phyloP scores from a whole-genome alignment of 345 rosid genomes.

The Citrus glauca region DNA sequence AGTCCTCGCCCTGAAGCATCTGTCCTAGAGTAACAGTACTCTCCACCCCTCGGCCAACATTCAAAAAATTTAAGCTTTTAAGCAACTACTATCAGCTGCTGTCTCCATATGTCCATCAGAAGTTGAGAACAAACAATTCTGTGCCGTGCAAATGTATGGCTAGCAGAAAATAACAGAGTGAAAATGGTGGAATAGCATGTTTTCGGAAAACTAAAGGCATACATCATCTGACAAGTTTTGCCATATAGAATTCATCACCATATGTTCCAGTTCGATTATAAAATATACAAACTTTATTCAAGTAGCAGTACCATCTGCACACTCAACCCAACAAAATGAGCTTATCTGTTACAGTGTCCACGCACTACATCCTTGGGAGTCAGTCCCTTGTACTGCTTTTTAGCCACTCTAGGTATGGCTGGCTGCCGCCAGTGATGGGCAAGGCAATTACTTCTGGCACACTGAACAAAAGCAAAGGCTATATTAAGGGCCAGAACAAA shows the following conservation, averaged over 20 bases:
- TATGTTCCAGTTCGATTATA: no score
- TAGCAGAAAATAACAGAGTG: background rate
- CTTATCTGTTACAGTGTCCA: background rate
- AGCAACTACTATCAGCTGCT: no score
- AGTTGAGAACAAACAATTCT: no score
- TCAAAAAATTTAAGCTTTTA: no score
- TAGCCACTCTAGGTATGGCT: slow-evolving; percentile 75
- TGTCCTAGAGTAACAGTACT: no score
- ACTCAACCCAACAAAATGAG: background rate
- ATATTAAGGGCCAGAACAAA: background rate
- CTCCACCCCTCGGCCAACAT: no score
- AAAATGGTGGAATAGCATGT: no score
- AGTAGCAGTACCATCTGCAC: background rate
- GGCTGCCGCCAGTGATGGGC: slow-evolving; percentile 81
- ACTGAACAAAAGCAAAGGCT: slow-evolving; percentile 29
- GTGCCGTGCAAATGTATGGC: background rate
- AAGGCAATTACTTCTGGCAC: slow-evolving; percentile 88
- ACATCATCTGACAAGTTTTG: background rate
- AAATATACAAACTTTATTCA: slow-evolving; percentile 7
- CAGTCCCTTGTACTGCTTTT: slow-evolving; percentile 78
- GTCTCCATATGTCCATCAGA: no score
- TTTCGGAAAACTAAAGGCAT: background rate
- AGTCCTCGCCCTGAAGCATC: no score
- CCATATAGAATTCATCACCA: background rate
- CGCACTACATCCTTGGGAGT: slow-evolving; percentile 12